Evolutionary conservation across 345 rosid genomes (phyloP).

Genomic region (Diplotaxis tenuifolia): DNA sequence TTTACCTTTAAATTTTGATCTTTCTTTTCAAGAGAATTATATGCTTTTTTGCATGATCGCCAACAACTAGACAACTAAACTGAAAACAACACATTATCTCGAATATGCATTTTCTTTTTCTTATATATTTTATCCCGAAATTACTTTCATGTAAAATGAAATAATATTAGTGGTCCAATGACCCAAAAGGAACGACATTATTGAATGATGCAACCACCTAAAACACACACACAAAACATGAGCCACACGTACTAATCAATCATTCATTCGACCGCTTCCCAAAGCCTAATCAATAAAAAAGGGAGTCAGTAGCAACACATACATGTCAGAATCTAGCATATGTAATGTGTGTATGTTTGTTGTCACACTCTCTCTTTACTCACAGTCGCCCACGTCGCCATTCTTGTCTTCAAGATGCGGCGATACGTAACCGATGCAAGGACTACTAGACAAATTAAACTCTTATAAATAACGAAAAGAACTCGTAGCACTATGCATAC

Average conservation of each 20-base stretch:
- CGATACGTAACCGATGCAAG: background rate
- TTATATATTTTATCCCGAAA: background rate
- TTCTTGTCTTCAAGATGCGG: slow-evolving; percentile 13
- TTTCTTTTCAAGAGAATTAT: background rate
- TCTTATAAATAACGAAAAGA: background rate
- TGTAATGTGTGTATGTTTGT: background rate
- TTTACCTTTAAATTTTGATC: background rate
- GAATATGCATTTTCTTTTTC: slow-evolving; percentile 3
- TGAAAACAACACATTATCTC: slow-evolving; percentile 14
- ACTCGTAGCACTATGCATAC: background rate
- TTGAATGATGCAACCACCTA: background rate
- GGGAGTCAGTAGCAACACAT: slow-evolving; percentile 7
- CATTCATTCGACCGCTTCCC: slow-evolving; percentile 7
- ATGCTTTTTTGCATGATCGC: slow-evolving; percentile 8
- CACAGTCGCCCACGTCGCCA: slow-evolving; percentile 1
- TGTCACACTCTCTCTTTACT: slow-evolving; percentile 13
- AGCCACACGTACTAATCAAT: background rate
- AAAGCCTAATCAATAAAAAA: slow-evolving; percentile 14
- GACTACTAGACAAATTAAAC: background rate
- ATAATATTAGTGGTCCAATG: background rate
- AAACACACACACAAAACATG: background rate
- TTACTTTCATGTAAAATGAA: background rate
- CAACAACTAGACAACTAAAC: slow-evolving; percentile 15
- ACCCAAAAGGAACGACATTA: background rate
- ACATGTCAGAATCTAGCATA: slow-evolving; percentile 10